Conservation (phyloP, 768 basidiomycete species). For the Hygrophoropsis aurantiaca region DNA sequence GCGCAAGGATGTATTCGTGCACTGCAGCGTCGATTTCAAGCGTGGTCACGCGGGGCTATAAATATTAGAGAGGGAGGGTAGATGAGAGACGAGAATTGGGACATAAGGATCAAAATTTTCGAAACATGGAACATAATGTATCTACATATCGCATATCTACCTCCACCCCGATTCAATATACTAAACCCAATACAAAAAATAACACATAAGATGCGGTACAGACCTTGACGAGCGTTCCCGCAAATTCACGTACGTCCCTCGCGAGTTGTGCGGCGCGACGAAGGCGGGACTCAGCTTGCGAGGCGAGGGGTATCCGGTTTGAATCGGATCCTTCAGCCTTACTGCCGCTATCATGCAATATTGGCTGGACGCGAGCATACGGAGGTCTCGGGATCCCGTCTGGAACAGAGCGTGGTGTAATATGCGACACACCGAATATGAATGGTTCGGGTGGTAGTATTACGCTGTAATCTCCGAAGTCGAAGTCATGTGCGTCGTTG, state of each 20-base stretch:
- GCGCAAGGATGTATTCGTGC: constrained; percentile 67
- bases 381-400: constrained; percentile 50
- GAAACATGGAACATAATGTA: no score
- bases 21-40: constrained; percentile 68
- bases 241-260: constrained; percentile 53
- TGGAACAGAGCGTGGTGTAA: constrained; percentile 58
- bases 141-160: no score
- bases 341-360: neutral
- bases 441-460: constrained; percentile 68
- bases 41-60: constrained; percentile 71
- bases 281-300: constrained; percentile 50
- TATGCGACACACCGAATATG: constrained; percentile 63
- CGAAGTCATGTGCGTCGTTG: constrained; percentile 18
- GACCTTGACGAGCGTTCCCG: constrained; percentile 54
- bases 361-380: constrained; percentile 40
- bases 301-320: constrained; percentile 47
- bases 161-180: no score
- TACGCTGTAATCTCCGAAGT: constrained; percentile 56
- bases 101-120: neutral
- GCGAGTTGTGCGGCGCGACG: constrained; percentile 58
- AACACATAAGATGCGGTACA: neutral
- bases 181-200: no score
- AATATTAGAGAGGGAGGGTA: no score
- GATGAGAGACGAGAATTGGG: no score
- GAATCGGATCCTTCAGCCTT: constrained; percentile 5